Conservation (phyloP, 2,329 filamentous ascomycete genomes). For the Cladorrhinum sp. region DNA sequence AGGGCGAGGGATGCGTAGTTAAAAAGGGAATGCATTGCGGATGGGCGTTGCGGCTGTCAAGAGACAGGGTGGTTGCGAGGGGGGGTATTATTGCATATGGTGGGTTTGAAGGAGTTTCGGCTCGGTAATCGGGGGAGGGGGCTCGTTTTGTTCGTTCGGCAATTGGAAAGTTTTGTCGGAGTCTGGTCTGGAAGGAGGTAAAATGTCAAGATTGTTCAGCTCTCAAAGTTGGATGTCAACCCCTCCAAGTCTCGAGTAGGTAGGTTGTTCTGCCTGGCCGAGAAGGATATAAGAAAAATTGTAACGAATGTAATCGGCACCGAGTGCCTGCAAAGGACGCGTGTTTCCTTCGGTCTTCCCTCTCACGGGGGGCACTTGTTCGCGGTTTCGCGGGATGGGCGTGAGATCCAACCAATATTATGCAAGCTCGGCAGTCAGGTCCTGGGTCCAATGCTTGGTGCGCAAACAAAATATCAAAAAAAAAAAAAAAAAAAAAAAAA, state of each 20-base stretch:
- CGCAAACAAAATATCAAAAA: too few species aligned
- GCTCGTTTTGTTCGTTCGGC: not conserved
- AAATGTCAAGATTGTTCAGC: not conserved
- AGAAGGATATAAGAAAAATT: conserved; percentile 32
- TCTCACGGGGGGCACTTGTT: too few species aligned
- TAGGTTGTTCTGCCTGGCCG: not conserved
- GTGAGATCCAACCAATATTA: not conserved
- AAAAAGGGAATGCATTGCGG: not conserved
- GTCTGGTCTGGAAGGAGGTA: not conserved
- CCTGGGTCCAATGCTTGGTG: too few species aligned
- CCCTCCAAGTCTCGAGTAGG: conserved; percentile 3
- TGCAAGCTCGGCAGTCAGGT: not conserved
- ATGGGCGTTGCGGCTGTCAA: not conserved
- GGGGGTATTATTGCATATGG: too few species aligned
- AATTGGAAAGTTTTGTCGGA: not conserved
- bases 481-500: too few species aligned
- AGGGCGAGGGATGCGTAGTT: not conserved
- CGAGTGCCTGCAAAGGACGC: conserved; percentile 39
- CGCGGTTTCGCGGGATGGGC: not conserved
- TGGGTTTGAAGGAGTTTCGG: not conserved
- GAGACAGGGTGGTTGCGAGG: not conserved
- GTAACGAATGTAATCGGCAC: conserved; percentile 55
- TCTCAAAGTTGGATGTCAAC: conserved; percentile 15
- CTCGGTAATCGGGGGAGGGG: not conserved
- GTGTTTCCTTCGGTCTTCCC: not conserved